A percentile compares a stretch with the other conserved stretches of the same genome.
phyloP scores from a whole-genome alignment of 2,329 filamentous ascomycete genomes.

The Camptophora hylomeconis region DNA sequence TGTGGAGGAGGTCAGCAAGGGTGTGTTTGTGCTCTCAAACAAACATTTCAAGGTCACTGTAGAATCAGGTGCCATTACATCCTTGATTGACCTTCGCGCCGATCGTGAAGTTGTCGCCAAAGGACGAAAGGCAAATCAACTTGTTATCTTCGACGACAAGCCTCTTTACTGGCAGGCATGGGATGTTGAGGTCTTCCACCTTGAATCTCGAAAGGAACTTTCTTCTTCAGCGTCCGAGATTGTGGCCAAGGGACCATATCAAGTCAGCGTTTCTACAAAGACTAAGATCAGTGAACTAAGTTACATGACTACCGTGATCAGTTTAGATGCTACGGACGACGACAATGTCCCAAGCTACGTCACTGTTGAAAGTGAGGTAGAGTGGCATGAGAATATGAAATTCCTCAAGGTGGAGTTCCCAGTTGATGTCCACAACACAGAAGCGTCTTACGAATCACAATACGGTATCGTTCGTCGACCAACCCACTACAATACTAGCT shows the following conservation, averaged over 20 bases:
- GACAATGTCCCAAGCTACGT: slow-evolving; percentile 49
- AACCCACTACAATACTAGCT: slow-evolving; percentile 94
- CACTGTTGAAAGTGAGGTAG: slow-evolving; percentile 72
- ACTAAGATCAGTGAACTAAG: slow-evolving; percentile 80
- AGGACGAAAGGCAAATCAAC: slow-evolving; percentile 68
- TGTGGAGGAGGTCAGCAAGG: slow-evolving; percentile 39
- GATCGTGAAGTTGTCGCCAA: slow-evolving; percentile 66
- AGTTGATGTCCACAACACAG: slow-evolving; percentile 77
- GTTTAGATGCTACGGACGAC: slow-evolving; percentile 55
- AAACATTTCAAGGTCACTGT: slow-evolving; percentile 61
- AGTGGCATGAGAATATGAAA: slow-evolving; percentile 94
- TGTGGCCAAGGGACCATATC: slow-evolving; percentile 56
- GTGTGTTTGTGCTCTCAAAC: slow-evolving; percentile 69
- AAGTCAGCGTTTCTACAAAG: slow-evolving; percentile 69
- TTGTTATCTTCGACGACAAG: slow-evolving; percentile 94
- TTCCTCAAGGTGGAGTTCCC: slow-evolving; percentile 99
- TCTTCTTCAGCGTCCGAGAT: slow-evolving; percentile 55
- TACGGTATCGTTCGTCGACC: slow-evolving; percentile 79
- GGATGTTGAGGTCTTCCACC: slow-evolving; percentile 95
- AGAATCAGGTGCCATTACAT: slow-evolving; percentile 64
- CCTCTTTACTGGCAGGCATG: slow-evolving; percentile 94
- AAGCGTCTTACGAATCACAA: slow-evolving; percentile 90
- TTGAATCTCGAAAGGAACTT: slow-evolving; percentile 73
- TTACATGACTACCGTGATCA: slow-evolving; percentile 76
- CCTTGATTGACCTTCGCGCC: slow-evolving; percentile 61